These are phyloP conservation scores for Cyanidioschyzon merolae DNA, from an alignment of 23 red algal species.

Conservation along the genomic window DNA sequence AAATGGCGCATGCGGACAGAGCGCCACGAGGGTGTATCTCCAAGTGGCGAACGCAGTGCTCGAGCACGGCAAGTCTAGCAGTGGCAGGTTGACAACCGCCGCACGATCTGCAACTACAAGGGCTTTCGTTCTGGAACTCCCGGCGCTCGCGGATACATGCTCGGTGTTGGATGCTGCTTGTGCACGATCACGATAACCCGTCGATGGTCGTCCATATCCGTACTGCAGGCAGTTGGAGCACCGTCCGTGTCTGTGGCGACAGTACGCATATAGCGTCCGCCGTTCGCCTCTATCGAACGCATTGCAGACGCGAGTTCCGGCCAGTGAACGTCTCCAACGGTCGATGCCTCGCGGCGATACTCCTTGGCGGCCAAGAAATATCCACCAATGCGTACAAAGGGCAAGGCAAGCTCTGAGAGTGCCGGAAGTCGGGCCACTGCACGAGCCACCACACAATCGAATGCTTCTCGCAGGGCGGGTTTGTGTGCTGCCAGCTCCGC, in stretches of 20 bases:
- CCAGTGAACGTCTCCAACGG: not conserved
- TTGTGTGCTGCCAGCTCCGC: constrained; percentile 34
- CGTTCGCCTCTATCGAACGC: not conserved
- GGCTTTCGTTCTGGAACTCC: not conserved
- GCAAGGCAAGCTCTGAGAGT: constrained; percentile 48
- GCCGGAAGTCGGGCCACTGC: constrained; percentile 56
- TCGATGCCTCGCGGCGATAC: not conserved
- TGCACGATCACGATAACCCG: not conserved
- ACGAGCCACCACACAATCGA: constrained; percentile 44
- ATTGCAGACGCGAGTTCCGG: not conserved
- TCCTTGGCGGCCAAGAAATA: constrained; percentile 67
- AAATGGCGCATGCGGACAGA: too few relatives aligned
- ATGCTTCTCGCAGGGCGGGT: constrained; percentile 21
- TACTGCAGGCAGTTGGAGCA: not conserved
- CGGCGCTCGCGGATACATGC: not conserved
- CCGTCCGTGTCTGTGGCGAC: too few relatives aligned
- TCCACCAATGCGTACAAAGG: constrained; percentile 54
- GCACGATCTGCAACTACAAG: not conserved
- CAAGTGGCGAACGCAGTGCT: too few relatives aligned
- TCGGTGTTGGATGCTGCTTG: not conserved
- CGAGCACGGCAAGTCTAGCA: too few relatives aligned
- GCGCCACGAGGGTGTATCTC: too few relatives aligned
- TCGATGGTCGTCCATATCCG: not conserved
- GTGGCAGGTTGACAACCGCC: too few relatives aligned
- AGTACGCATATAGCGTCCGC: not conserved